These are phyloP conservation scores for Lathyrus tuberosus DNA, from an alignment of 306 rosid species.

Conservation along the genomic window DNA sequence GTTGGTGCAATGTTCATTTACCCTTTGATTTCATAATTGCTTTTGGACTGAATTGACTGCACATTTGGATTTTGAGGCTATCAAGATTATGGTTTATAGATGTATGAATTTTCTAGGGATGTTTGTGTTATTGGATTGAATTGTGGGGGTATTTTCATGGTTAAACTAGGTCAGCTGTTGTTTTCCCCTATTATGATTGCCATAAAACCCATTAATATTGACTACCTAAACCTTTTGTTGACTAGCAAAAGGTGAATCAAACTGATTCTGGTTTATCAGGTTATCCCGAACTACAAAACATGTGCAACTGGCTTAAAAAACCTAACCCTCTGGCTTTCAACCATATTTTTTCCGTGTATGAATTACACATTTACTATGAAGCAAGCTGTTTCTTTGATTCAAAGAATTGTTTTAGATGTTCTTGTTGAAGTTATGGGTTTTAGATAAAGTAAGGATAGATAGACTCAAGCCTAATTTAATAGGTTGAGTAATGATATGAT, in stretches of 20 bases:
- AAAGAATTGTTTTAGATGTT: background rate
- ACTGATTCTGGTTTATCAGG: background rate
- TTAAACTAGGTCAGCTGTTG: background rate
- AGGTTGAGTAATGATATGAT: background rate
- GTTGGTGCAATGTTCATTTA: conserved; percentile 44
- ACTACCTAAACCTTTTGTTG: background rate
- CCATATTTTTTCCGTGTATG: background rate
- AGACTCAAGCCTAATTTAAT: background rate
- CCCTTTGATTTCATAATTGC: conserved; percentile 23
- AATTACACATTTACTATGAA: background rate
- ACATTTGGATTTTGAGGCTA: background rate
- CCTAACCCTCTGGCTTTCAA: background rate
- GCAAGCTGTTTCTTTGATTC: background rate
- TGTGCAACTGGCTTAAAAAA: background rate
- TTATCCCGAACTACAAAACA: background rate
- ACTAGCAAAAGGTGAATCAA: background rate
- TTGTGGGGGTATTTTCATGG: background rate
- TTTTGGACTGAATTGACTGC: conserved; percentile 16
- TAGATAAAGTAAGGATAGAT: background rate
- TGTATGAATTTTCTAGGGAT: background rate
- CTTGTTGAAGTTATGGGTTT: background rate
- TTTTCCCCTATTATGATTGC: conserved; percentile 9
- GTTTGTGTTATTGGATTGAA: conserved; percentile 5
- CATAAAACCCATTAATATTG: background rate
- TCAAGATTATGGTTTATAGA: background rate